phyloP scores from a whole-genome alignment of 345 rosid species.

The Erucastrum elatum region DNA sequence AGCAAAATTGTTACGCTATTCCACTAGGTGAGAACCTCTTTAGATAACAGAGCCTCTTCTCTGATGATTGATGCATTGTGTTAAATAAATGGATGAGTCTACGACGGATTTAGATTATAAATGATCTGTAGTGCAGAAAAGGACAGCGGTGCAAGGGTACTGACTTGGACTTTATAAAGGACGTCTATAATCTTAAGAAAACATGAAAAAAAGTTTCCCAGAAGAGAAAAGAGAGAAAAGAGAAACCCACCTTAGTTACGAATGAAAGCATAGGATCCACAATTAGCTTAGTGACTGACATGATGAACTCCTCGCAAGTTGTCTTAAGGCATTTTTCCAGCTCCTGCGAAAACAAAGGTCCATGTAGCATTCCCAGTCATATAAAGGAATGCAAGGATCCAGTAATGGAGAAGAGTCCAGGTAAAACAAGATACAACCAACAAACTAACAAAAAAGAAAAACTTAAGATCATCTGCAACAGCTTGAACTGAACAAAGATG shows the following conservation, averaged over 20 bases:
- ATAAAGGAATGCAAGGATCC: constrained; percentile 5
- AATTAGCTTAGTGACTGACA: constrained; percentile 89
- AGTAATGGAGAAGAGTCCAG: neutral
- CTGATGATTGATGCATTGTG: neutral
- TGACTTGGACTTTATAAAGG: too few relatives aligned
- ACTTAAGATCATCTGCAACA: neutral
- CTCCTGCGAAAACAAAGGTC: constrained; percentile 57
- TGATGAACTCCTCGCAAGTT: constrained; percentile 97
- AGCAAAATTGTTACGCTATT: constrained; percentile 2
- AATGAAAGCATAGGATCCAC: constrained; percentile 99
- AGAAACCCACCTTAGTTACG: constrained; percentile 72
- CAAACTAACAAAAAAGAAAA: neutral
- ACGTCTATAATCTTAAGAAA: neutral
- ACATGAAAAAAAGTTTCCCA: neutral
- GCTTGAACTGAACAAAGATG: neutral
- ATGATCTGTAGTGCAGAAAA: too few relatives aligned
- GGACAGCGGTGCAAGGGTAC: too few relatives aligned
- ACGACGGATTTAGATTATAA: too few relatives aligned
- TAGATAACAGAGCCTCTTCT: neutral
- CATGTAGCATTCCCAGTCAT: constrained; percentile 23
- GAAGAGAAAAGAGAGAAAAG: neutral
- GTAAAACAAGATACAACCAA: neutral
- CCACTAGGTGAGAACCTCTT: neutral
- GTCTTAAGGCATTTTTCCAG: constrained; percentile 92
- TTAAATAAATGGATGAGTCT: neutral